These are phyloP conservation scores for Pseudonitzschia delicatissima DNA, from an alignment of 108 stramenopile species.

Conservation along the genomic window DNA sequence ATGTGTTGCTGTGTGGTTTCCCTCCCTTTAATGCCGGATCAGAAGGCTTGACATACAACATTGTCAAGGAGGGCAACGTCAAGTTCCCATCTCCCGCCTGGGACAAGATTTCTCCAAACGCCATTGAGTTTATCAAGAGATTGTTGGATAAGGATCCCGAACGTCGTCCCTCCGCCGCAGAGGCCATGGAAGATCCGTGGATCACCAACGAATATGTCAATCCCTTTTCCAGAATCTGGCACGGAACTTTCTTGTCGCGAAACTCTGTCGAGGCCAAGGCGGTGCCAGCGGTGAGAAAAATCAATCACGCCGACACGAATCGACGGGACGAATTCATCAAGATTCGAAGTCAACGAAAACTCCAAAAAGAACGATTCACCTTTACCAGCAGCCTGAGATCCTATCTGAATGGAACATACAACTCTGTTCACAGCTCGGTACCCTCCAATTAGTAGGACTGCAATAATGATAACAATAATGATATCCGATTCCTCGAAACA, in stretches of 20 bases:
- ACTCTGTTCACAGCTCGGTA: too few relatives aligned
- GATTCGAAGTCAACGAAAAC: too few relatives aligned
- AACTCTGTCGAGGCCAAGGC: background rate
- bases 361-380: too few relatives aligned
- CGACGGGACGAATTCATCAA: background rate
- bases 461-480: too few relatives aligned
- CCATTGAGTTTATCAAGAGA: conserved; percentile 45
- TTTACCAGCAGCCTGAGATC: too few relatives aligned
- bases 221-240: background rate
- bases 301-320: background rate
- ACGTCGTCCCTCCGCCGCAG: conserved; percentile 35
- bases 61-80: conserved; percentile 28
- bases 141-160: conserved; percentile 38
- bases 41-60: conserved; percentile 36
- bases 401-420: too few relatives aligned
- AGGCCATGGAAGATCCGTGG: conserved; percentile 56
- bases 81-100: conserved; percentile 40
- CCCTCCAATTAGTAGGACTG: too few relatives aligned
- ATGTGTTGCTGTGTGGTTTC: conserved; percentile 80
- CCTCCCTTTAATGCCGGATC: conserved; percentile 67
- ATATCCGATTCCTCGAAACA: too few relatives aligned
- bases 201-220: conserved; percentile 7
- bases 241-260: background rate
- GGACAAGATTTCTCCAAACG: conserved; percentile 34
- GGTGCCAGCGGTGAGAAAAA: background rate